Evolutionary conservation across 2,329 filamentous ascomycete genomes (phyloP).

Genomic region (Elsinoe ampelina): DNA sequence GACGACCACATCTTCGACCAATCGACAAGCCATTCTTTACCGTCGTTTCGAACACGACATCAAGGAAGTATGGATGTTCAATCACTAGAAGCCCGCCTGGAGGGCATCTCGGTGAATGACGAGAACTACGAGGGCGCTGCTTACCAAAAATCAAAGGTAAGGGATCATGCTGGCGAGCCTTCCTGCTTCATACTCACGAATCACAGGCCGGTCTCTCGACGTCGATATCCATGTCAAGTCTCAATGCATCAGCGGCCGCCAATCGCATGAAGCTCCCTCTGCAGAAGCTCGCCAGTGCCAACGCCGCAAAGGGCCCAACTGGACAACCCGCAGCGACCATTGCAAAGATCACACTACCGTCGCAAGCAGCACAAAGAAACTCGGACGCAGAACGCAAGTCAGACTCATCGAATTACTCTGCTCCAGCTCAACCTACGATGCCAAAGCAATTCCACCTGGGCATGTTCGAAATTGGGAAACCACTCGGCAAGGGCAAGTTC

Average conservation of each 20-base stretch:
- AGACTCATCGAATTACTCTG: constrained; percentile 11
- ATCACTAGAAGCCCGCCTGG: constrained; percentile 75
- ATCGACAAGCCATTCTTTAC: background rate
- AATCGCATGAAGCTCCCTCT: constrained; percentile 63
- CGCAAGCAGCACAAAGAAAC: constrained; percentile 50
- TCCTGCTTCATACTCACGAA: constrained; percentile 14
- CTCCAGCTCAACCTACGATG: constrained; percentile 23
- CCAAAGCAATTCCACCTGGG: constrained; percentile 63
- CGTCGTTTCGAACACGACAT: background rate
- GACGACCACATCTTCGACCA: background rate
- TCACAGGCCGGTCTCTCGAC: constrained; percentile 38
- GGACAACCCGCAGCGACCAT: constrained; percentile 43
- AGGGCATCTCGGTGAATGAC: constrained; percentile 81
- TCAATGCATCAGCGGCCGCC: constrained; percentile 33
- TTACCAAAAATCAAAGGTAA: constrained; percentile 69
- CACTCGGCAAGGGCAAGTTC: constrained; percentile 76
- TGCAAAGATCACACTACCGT: constrained; percentile 58
- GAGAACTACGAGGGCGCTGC: constrained; percentile 59
- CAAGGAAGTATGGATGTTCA: constrained; percentile 56
- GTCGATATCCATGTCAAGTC: constrained; percentile 39
- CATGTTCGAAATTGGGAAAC: constrained; percentile 85
- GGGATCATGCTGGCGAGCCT: constrained; percentile 12
- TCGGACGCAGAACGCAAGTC: constrained; percentile 27
- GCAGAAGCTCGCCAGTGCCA: constrained; percentile 78
- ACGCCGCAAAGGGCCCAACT: constrained; percentile 36